A percentile compares a stretch with the other conserved stretches of the same genome.
Evolutionary conservation across 73 alveolate species (phyloP).

Genomic region (Paraurostyla sp.): DNA sequence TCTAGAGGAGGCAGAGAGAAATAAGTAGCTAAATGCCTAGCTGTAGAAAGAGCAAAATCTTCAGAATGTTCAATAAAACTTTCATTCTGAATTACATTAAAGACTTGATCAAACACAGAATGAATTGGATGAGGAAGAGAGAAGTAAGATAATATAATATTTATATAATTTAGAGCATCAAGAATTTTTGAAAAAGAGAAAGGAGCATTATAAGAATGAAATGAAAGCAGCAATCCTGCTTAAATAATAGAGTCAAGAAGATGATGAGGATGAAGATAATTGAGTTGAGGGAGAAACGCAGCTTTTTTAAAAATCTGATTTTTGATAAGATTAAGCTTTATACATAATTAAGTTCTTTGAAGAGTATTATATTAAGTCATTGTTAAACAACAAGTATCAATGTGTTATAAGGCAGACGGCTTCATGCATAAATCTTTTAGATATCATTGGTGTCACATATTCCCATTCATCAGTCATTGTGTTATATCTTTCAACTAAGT

Average conservation of each 20-base stretch:
- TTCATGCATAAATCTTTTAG: constrained; percentile 92
- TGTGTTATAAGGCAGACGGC: constrained; percentile 55
- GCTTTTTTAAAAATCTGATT: not conserved
- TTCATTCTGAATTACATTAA: not conserved
- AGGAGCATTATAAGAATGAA: constrained; percentile 47
- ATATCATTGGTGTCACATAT: constrained; percentile 73
- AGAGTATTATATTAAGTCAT: not conserved
- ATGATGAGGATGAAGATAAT: constrained; percentile 42
- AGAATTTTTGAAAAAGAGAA: constrained; percentile 21
- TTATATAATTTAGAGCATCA: not conserved
- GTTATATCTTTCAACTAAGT: constrained; percentile 90
- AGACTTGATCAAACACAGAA: not conserved
- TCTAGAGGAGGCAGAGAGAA: constrained; percentile 58
- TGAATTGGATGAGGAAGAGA: constrained; percentile 11
- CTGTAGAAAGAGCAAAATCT: not conserved
- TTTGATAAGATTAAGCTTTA: not conserved
- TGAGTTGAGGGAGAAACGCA: too few species aligned
- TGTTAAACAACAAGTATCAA: not conserved
- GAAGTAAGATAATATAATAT: not conserved
- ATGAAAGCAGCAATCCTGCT: constrained; percentile 33
- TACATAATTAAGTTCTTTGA: constrained; percentile 13
- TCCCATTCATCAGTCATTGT: constrained; percentile 87
- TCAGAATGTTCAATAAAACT: not conserved
- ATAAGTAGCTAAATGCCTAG: constrained; percentile 42
- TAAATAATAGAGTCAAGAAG: not conserved